Conservation (phyloP, 192 early-diverging fungal genomes). For the Podochytrium sp. region DNA sequence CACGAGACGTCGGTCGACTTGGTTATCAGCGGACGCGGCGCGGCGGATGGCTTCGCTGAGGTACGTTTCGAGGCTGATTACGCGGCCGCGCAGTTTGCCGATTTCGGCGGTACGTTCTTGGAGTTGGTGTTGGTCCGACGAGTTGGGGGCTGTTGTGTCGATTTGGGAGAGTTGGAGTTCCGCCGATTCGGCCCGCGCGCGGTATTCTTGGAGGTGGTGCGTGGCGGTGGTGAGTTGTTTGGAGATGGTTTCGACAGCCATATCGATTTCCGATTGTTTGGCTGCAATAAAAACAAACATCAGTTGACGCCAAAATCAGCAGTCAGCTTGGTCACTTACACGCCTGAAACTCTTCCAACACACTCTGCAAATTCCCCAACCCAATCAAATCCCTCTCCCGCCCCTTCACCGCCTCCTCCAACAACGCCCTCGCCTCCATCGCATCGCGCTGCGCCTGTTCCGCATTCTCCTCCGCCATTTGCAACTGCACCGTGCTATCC, state of each 20-base stretch:
- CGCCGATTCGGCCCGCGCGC: conserved; percentile 55
- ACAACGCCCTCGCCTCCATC: conserved; percentile 47
- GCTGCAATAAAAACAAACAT: conserved; percentile 16
- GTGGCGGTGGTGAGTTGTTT: conserved; percentile 46
- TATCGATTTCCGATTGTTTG: conserved; percentile 65
- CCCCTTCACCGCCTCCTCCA: conserved; percentile 51
- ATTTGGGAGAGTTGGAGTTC: conserved; percentile 44
- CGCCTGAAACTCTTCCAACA: conserved; percentile 87
- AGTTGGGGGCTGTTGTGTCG: not conserved
- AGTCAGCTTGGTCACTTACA: conserved; percentile 46
- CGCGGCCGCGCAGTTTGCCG: conserved; percentile 78
- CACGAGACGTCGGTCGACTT: conserved; percentile 73
- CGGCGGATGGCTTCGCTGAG: conserved; percentile 90
- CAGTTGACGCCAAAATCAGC: not conserved
- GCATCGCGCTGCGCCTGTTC: conserved; percentile 57
- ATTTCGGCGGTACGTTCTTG: conserved; percentile 74
- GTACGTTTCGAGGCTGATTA: conserved; percentile 86
- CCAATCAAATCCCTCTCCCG: conserved; percentile 62
- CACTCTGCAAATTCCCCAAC: conserved; percentile 79
- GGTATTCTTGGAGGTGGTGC: conserved; percentile 58
- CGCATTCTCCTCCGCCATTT: conserved; percentile 43
- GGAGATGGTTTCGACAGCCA: conserved; percentile 54
- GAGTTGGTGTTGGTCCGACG: conserved; percentile 59
- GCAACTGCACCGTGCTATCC: conserved; percentile 56
- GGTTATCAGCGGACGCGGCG: conserved; percentile 75